Evolutionary conservation across 176 grass and related monocot genomes (phyloP), one percentile per base, ranked within the genome.

Genomic region (Eragrostis nindensis): DNA sequence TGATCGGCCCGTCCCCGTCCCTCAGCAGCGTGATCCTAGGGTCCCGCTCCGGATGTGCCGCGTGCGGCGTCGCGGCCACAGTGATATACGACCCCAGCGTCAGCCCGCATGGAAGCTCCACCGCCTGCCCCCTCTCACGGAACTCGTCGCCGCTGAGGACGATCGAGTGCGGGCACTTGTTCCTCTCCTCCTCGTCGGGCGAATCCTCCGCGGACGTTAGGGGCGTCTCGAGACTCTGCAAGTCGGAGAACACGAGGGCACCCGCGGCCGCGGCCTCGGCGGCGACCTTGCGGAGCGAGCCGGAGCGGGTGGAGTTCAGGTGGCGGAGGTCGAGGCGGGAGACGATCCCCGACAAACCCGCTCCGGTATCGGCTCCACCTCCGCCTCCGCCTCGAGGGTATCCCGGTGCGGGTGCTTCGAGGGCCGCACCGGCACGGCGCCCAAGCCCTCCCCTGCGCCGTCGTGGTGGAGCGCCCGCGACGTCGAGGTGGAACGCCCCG

Each of bases 71-170:
- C 15, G 93, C 96, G 12, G 90, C 93, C 36, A 99, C 71, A 27
- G 96, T 95, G 68, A 99, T 89, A 71, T 93, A 84, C 9, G 96
- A 95, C 0, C 96, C 96, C 8, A 99, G 85, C n/a, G 93, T 99
- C 48, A 95, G 92, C 14, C 96, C 96, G 54, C 96, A 99, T 7
- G 96, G 96, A 48, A 99, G 87, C 45, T 95, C 92, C 80, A 99
- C 82, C 38, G 85, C 11, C 27, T 76, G 69, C 36, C 96, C 96
- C 75, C 74, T 62, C 15, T 82, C 73, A 39, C 76, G 77, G 69
- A 99, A 93, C 79, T 91, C 79, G 5, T 83, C 75, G 2, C 84
- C 90, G 16, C 48, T 82, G 21, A 99, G 65, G 47, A 93, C 75
- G 78, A 99, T 77, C 16, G 96, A 99, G 85, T 93, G 93, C 57